A percentile compares a stretch with the other conserved stretches of the same genome.
phyloP scores from a whole-genome alignment of 1,284 basidiomycete species.

The Marasmius tenuissimus region DNA sequence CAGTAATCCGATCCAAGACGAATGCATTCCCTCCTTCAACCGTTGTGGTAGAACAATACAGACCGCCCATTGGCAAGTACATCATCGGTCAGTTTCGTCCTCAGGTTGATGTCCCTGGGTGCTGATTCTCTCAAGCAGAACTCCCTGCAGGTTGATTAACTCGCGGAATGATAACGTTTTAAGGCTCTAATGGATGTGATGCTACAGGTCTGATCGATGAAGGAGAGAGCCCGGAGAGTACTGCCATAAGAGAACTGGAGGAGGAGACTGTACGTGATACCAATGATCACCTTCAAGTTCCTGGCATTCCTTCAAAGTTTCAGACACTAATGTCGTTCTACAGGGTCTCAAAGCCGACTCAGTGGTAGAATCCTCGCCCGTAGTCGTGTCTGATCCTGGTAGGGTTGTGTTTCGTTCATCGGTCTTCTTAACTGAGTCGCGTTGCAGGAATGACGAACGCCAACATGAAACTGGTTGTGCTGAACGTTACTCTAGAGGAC shows the following conservation, averaged over 20 bases:
- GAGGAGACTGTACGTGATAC: slow-evolving; percentile 69
- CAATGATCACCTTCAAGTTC: too few species aligned
- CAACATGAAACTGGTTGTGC: slow-evolving; percentile 75
- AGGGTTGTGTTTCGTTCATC: slow-evolving; percentile 16
- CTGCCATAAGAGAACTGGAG: slow-evolving; percentile 83
- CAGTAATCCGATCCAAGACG: slow-evolving; percentile 73
- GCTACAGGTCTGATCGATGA: slow-evolving; percentile 78
- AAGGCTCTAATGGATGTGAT: neutral
- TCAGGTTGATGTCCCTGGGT: neutral
- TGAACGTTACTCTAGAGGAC: slow-evolving; percentile 63
- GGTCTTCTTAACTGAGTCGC: slow-evolving; percentile 1
- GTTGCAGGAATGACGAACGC: slow-evolving; percentile 79
- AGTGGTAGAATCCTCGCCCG: slow-evolving; percentile 65
- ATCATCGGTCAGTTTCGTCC: slow-evolving; percentile 58
- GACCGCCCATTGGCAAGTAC: slow-evolving; percentile 75
- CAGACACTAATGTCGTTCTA: neutral
- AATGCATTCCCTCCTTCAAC: slow-evolving; percentile 70
- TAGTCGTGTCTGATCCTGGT: slow-evolving; percentile 80
- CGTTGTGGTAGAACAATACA: slow-evolving; percentile 86
- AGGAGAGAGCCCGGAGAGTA: slow-evolving; percentile 70
- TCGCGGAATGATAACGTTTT: neutral
- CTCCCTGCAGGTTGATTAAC: slow-evolving; percentile 68
- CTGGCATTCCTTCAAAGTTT: neutral
- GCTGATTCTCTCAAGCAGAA: slow-evolving; percentile 44
- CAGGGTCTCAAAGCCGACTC: slow-evolving; percentile 68